These are phyloP conservation scores for Alopecurus myosuroides DNA, from an alignment of 176 grass and related monocot species.

Conservation along the genomic window DNA sequence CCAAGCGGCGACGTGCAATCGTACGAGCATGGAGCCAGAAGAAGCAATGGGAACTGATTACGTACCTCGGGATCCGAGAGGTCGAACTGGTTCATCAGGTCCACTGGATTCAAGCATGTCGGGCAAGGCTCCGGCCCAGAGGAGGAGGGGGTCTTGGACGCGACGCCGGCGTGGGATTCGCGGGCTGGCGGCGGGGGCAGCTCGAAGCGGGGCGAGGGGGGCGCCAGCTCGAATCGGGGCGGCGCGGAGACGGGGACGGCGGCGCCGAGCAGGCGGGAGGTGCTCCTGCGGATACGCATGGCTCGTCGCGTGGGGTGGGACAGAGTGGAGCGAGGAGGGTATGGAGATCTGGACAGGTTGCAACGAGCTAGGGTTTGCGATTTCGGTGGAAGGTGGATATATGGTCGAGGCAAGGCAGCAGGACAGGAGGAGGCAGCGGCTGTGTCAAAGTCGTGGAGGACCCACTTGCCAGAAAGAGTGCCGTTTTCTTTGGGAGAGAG, in stretches of 20 bases:
- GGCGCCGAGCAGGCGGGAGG: conserved; percentile 27
- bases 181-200: not conserved
- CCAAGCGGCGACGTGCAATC: not conserved
- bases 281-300: conserved; percentile 49
- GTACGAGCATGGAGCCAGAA: not conserved
- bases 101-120: conserved; percentile 1
- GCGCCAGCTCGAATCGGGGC: not conserved
- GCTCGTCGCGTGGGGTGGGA: not conserved
- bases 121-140: not conserved
- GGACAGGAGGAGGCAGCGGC: not conserved
- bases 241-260: not conserved
- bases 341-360: conserved; percentile 6
- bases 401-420: not conserved
- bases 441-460: too few species aligned
- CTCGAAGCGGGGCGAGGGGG: not conserved
- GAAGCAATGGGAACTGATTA: not conserved
- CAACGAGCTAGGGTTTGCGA: conserved; percentile 13
- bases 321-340: too few species aligned
- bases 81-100: conserved; percentile 25
- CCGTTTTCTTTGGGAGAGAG: not conserved
- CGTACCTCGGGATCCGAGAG: conserved; percentile 29
- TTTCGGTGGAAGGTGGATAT: not conserved
- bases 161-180: not conserved
- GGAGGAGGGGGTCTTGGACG: not conserved
- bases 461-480: not conserved